phyloP scores from a whole-genome alignment of 208 protist species.

The Leptomonas pyrrhocoris region DNA sequence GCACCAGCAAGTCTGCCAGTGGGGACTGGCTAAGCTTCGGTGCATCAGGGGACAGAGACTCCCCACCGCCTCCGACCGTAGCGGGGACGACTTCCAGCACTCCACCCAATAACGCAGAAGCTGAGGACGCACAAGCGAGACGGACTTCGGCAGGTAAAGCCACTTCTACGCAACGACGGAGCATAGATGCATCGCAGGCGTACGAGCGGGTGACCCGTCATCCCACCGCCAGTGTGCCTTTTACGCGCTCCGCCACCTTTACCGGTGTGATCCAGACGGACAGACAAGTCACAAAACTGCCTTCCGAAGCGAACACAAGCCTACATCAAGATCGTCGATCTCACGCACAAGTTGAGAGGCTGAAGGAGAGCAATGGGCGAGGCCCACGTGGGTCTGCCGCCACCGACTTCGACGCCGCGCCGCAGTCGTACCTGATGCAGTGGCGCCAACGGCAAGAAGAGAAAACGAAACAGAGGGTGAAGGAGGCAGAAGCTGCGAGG shows the following conservation, averaged over 20 bases:
- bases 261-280: not conserved
- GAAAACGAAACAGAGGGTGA: not conserved
- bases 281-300: no score
- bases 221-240: slow-evolving; percentile 1
- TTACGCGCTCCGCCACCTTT: slow-evolving; percentile 11
- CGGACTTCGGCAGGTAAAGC: not conserved
- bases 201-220: not conserved
- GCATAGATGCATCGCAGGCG: not conserved
- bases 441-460: slow-evolving; percentile 27
- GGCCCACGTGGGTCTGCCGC: not conserved
- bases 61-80: not conserved
- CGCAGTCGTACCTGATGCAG: slow-evolving; percentile 25
- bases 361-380: not conserved
- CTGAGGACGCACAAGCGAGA: not conserved
- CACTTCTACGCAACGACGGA: not conserved
- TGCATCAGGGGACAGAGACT: not conserved
- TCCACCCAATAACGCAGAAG: not conserved
- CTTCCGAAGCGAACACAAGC: not conserved
- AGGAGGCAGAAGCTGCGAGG: not conserved
- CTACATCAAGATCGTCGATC: not conserved
- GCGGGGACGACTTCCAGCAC: not conserved
- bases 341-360: not conserved
- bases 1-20: slow-evolving; percentile 7
- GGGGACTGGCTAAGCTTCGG: not conserved
- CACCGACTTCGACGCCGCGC: slow-evolving; percentile 6